Base-by-base conservation (phyloP, 2,329 filamentous ascomycete genomes). In the Juglanconis sp. region DNA sequence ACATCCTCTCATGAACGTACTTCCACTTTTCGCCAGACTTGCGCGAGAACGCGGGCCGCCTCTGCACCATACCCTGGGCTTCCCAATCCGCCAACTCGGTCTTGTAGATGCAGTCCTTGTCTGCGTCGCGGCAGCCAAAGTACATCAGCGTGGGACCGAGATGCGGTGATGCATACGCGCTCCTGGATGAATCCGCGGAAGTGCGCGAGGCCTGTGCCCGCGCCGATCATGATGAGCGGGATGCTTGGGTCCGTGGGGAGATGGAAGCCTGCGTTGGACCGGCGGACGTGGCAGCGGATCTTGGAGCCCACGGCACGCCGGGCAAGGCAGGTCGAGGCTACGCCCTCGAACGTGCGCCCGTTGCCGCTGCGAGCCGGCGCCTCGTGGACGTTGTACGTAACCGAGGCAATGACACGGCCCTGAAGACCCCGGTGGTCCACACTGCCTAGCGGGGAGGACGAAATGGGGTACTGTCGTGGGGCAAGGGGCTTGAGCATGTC, bases 301-400 rank as follows among this genome's bases (percentile, higher is more conserved):
- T 30, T 44, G 0, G 51, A 55, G 1, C 57, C 54, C 4, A 57
- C 50, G 6, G 38, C 49, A 0, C 76, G 60, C n/a, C 68, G 66
- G 5, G 76, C 74, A 2, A 82, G 74, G 66, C 81, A 81, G 61
- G 74, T 79, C 1, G 78, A 78, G 40, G 79, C 76, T 0, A 81
- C 78, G 44, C 80, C 80, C 4, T 76, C 65, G 67, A 76, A 75
- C 46, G 69, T 67, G 44, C 54, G 58, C 46, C 68, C 59, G 17
- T 72, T 69, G 4, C 72, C 68, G 13, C 72, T 72, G 24, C 78
- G 65, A 0, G 80, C 77, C 0, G 77, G 76, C 3, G 76, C 74
- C 55, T 81, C 78, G 40, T 86, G 74, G 2, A 88, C 81, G 9
- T 77, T 77, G 70, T 84, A 87, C 1, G 84, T 87, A 36, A 87